phyloP scores from a whole-genome alignment of 768 basidiomycete genomes.

The Psilocybe tampanensis region DNA sequence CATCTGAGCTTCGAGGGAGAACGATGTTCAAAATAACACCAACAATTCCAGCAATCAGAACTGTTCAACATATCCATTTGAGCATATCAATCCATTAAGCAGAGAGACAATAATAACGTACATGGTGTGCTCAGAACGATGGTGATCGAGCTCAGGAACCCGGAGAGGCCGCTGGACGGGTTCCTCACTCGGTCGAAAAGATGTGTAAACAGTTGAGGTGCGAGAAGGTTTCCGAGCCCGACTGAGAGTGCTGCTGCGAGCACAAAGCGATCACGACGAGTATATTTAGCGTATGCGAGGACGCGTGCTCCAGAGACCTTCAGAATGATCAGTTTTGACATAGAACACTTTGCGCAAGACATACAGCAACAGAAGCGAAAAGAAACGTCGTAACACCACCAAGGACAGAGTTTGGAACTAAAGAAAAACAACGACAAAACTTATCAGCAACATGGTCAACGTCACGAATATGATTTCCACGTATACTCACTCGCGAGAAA shows the following conservation, averaged over 20 bases:
- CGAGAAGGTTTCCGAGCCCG: slow-evolving; percentile 70
- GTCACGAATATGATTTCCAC: not conserved
- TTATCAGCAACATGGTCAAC: not conserved
- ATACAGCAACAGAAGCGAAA: slow-evolving; percentile 70
- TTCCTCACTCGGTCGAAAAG: slow-evolving; percentile 64
- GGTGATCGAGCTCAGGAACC: slow-evolving; percentile 74
- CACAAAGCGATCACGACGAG: slow-evolving; percentile 67
- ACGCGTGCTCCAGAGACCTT: slow-evolving; percentile 65
- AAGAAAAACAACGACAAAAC: not conserved
- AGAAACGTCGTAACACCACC: slow-evolving; percentile 88
- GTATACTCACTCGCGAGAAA: slow-evolving; percentile 58
- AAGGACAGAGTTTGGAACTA: slow-evolving; percentile 72
- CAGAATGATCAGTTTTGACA: not conserved
- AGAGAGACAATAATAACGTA: slow-evolving; percentile 40
- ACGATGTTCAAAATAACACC: slow-evolving; percentile 59
- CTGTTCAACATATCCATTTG: not conserved
- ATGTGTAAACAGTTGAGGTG: slow-evolving; percentile 63
- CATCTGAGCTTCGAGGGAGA: slow-evolving; percentile 41
- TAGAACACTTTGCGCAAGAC: not conserved
- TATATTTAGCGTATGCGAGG: slow-evolving; percentile 57
- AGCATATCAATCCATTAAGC: not conserved
- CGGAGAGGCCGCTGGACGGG: slow-evolving; percentile 56
- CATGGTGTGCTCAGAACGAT: slow-evolving; percentile 82
- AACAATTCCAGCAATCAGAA: slow-evolving; percentile 48
- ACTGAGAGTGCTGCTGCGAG: slow-evolving; percentile 68